phyloP scores from a whole-genome alignment of 352 stramenopile species.

The Globisporangium abappressorium region DNA sequence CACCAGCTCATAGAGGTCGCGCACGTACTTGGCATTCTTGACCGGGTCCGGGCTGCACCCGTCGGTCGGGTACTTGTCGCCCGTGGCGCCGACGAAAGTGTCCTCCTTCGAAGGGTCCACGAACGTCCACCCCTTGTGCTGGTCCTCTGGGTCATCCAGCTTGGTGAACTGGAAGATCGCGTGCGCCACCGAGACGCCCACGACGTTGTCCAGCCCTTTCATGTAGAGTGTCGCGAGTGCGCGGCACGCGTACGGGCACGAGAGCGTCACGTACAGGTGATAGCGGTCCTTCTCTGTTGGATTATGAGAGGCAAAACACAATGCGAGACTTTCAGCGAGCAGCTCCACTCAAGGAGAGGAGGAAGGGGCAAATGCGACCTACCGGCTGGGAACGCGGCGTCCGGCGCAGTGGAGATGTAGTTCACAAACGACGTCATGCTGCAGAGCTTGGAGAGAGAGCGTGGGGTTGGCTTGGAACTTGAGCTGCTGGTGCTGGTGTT shows the following conservation, averaged over 20 bases:
- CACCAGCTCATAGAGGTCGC: slow-evolving; percentile 38
- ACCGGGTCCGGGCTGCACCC: slow-evolving; percentile 23
- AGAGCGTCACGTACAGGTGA: slow-evolving; percentile 91
- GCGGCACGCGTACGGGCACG: slow-evolving; percentile 83
- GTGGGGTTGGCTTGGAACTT: not conserved
- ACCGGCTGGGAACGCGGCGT: slow-evolving; percentile 30
- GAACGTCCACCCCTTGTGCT: slow-evolving; percentile 40
- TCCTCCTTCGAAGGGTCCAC: slow-evolving; percentile 15
- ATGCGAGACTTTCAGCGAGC: not conserved
- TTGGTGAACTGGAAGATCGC: slow-evolving; percentile 41
- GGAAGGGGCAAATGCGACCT: not conserved
- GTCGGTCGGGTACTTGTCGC: slow-evolving; percentile 21
- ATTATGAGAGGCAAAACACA: not conserved
- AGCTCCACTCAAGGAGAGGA: not conserved
- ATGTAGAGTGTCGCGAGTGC: slow-evolving; percentile 74
- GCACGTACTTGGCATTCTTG: slow-evolving; percentile 23
- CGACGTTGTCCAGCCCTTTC: slow-evolving; percentile 90
- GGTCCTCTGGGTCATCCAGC: slow-evolving; percentile 32
- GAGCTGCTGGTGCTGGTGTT: too few relatives aligned
- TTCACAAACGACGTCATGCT: not conserved
- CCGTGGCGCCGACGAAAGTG: slow-evolving; percentile 8
- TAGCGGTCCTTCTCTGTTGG: slow-evolving; percentile 39
- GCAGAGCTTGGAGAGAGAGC: too few relatives aligned
- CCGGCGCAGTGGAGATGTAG: slow-evolving; percentile 16
- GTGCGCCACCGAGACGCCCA: slow-evolving; percentile 85